Percentiles rank a stretch among this genome's conserved stretches.
phyloP scores from a whole-genome alignment of 1,284 basidiomycete genomes.

The Bondarzewia mesenterica region DNA sequence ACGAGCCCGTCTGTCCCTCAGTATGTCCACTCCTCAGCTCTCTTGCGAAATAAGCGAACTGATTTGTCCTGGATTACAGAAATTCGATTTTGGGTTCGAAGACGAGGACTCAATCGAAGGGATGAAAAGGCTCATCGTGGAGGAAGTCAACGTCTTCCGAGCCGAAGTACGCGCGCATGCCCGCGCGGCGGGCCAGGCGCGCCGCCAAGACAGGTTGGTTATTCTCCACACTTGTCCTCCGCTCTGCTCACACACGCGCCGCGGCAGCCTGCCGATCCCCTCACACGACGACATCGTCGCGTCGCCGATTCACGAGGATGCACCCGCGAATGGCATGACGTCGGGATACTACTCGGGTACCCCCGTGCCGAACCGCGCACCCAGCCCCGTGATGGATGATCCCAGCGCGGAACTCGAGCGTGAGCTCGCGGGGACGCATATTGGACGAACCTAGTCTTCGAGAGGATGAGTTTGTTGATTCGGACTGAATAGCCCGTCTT shows the following conservation, averaged over 20 bases:
- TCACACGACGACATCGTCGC: conserved; percentile 71
- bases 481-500: too few species aligned
- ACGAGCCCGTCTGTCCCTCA: conserved; percentile 67
- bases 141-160: conserved; percentile 89
- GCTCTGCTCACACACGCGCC: not conserved
- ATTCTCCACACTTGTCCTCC: not conserved
- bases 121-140: conserved; percentile 93
- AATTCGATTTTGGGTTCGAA: conserved; percentile 98
- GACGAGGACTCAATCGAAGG: conserved; percentile 94
- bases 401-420: conserved; percentile 82
- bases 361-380: conserved; percentile 39
- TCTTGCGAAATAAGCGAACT: not conserved
- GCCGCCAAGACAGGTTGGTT: conserved; percentile 63
- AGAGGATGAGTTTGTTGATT: too few species aligned
- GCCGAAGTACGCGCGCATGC: conserved; percentile 76
- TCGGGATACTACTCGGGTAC: conserved; percentile 39
- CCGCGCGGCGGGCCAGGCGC: conserved; percentile 58
- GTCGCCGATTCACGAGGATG: conserved; percentile 66
- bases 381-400: conserved; percentile 69
- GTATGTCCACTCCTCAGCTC: conserved; percentile 7
- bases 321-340: conserved; percentile 57
- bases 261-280: conserved; percentile 61
- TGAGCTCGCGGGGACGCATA: conserved; percentile 66
- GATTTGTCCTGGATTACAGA: conserved; percentile 31
- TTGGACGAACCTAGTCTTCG: conserved; percentile 16